These are phyloP conservation scores for Talaromyces piceae DNA, from an alignment of 2,329 filamentous ascomycete species.

Conservation along the genomic window DNA sequence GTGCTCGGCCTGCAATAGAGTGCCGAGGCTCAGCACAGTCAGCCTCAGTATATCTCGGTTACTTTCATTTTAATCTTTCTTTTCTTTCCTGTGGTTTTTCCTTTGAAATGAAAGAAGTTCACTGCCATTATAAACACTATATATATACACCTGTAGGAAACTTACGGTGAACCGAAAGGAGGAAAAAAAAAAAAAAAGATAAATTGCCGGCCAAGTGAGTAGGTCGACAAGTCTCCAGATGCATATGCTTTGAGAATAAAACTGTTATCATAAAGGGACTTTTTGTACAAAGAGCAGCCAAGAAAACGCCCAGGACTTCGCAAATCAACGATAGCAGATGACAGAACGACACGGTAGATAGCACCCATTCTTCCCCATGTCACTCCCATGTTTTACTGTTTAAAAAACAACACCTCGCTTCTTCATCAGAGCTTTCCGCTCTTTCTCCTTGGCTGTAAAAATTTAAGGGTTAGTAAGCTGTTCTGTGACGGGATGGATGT, in stretches of 20 bases:
- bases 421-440: conserved; percentile 59
- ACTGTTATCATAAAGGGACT: not conserved
- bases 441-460: conserved; percentile 56
- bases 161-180: not conserved
- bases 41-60: not conserved
- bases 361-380: not conserved
- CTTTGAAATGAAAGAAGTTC: not conserved
- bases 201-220: not conserved
- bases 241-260: not conserved
- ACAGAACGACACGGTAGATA: not conserved
- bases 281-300: conserved; percentile 7
- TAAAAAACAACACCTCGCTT: conserved; percentile 40
- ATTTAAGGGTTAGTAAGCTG: conserved; percentile 21
- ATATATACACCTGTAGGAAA: not conserved
- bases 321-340: conserved; percentile 21
- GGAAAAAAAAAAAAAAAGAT: not conserved
- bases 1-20: not conserved
- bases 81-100: not conserved
- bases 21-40: not conserved
- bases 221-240: not conserved
- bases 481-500: conserved; percentile 1
- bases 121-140: not conserved
- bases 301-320: conserved; percentile 36
- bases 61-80: not conserved
- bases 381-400: not conserved